A percentile compares a stretch with the other conserved stretches of the same genome.
Evolutionary conservation across 345 rosid species (phyloP).

Genomic region (Hevea brasiliensis): DNA sequence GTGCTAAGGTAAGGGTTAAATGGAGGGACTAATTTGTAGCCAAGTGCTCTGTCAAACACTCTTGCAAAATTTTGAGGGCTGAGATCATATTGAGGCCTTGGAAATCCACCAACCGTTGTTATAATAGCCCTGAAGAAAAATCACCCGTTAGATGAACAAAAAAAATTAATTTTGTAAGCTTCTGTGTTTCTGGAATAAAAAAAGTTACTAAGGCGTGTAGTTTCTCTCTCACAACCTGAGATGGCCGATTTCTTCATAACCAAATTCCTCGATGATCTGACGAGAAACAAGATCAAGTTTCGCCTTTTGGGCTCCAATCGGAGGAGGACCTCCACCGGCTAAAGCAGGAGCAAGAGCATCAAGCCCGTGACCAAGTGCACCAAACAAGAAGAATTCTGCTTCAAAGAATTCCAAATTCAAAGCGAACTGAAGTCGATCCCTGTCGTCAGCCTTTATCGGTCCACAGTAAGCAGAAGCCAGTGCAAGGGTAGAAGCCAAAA

Average conservation of each 20-base stretch:
- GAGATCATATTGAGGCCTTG: slow-evolving; percentile 54
- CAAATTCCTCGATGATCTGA: slow-evolving; percentile 58
- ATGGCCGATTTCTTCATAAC: slow-evolving; percentile 69
- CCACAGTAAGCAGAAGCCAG: neutral
- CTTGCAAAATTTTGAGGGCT: slow-evolving; percentile 43
- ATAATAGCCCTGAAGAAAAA: slow-evolving; percentile 50
- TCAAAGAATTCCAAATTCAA: slow-evolving; percentile 64
- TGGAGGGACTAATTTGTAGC: slow-evolving; percentile 48
- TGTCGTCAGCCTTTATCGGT: slow-evolving; percentile 40
- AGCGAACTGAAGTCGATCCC: slow-evolving; percentile 46
- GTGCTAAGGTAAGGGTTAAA: slow-evolving; percentile 59
- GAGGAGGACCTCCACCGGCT: slow-evolving; percentile 61
- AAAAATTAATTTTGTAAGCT: too few relatives aligned
- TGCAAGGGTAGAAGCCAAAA: neutral
- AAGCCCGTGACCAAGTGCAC: slow-evolving; percentile 55
- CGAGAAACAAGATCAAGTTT: slow-evolving; percentile 45
- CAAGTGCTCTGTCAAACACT: slow-evolving; percentile 50
- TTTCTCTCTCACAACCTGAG: slow-evolving; percentile 39
- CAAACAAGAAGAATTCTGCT: slow-evolving; percentile 56
- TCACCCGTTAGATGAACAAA: too few relatives aligned
- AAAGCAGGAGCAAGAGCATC: slow-evolving; percentile 39
- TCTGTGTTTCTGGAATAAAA: too few relatives aligned
- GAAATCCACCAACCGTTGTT: slow-evolving; percentile 51
- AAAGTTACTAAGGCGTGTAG: too few relatives aligned
- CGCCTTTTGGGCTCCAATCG: slow-evolving; percentile 49